Evolutionary conservation across 257 asterid genomes (phyloP), one percentile per base, ranked within the genome.

Genomic region (Misopates orontium): DNA sequence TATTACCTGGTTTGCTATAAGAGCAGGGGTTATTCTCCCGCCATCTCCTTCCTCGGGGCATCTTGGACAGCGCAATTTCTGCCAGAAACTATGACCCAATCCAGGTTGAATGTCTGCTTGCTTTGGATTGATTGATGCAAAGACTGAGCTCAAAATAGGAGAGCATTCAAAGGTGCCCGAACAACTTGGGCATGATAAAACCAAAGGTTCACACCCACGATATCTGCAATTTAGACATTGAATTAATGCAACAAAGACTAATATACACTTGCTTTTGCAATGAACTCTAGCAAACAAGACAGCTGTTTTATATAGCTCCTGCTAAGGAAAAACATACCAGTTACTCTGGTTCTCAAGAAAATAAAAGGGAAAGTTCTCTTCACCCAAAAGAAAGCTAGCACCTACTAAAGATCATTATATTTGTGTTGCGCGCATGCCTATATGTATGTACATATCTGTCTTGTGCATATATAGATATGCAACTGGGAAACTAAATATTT

Each of bases 171-270:
- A 79, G 74, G 85, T 76, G 52, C 68, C 67, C 9, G 85, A 85
- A 86, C 97, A 94, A 80, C 87, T 79, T 45, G 96, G 96, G 82
- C 99, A 94, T 60, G 95, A 66, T 78, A 94, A 75, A 67, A 79
- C 79, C 71, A 94, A 78, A 62, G 96, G 89, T 62, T 86, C 88
- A 67, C 97, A 94, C 48, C 92, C 96, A 45, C 67, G 85, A 73
- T 88, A 94, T 73, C 99, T 94, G 92, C 86, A 82, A 51, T 72
- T 71, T 39, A 69, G 62, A 48, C 69, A 71, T 64, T 56, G n/a
- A 31, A 67, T 58, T 42, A 17, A 58, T 57, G 52, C 72, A 56
- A 63, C 18, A 5, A 44, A 25, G 31, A 25, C 32, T 32, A 31
- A 17, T 22, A 21, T 45, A 62, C 32, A 11, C 18, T 48, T 39